Evolutionary conservation across 1,284 basidiomycete genomes (phyloP), one percentile per base, ranked within the genome.

Genomic region (Boletus nobilissimus): DNA sequence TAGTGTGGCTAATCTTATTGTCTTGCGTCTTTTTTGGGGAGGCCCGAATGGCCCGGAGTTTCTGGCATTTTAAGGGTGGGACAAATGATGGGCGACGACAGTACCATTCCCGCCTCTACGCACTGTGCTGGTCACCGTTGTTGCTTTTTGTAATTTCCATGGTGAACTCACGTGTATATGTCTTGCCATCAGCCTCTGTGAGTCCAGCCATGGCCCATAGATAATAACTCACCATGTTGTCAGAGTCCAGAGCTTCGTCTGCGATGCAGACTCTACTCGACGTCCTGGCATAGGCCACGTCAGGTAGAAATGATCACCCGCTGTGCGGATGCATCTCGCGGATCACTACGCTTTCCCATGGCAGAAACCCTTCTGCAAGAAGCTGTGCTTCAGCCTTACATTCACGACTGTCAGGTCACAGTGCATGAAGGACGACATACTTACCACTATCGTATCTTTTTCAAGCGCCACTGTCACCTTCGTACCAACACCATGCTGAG

Each of bases 241-340:
- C 11, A 76, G 76, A 36, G 67, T 48, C 67, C 67, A 10, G 68
- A 73, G 72, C 39, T 76, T 70, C 67, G 7, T 73, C 72, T 76
- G 40, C n/a, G 32, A 18, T 76, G 68, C 68, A 65, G 72, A 34
- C 72, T 76, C 6, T 76, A 76, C 18, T 76, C 40, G 24, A 70
- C 40, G 1, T 76, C 48, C 13, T 76, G 72, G 14, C 2, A 39
- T 32, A 36, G 40, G 13, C 76, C 68, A 5, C n/a, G 7, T 36
- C 71, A 76, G 22, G 72, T 69, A 13, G 48, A 66, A 10, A 70
- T 73, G 46, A 43, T 73, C 29, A 76, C 72, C 54, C 29, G 24
- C 5, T 76, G 71, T 62, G 51, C 48, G 29, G 72, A 70, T 70
- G 63, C 29, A 34, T 48, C 72, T 48, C 22, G 10, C 4, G 34